A percentile compares a stretch with the other conserved stretches of the same genome.
Conservation (phyloP, 179 eudicot genomes). For the Vitellaria paradoxa region DNA sequence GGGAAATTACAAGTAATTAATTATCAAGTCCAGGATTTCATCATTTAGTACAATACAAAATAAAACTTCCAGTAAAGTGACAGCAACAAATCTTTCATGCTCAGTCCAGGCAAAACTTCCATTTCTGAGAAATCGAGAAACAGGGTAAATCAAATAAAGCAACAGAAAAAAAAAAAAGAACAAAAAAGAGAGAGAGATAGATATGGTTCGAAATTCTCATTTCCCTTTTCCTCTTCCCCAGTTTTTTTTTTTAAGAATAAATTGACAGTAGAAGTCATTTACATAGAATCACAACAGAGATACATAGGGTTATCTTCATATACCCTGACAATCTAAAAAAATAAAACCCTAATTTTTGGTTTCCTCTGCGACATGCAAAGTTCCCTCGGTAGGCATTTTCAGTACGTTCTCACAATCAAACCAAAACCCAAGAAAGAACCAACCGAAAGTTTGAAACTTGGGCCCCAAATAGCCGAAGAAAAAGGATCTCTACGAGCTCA, state of each 20-base stretch:
- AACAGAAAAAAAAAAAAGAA: not conserved
- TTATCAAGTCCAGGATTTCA: not conserved
- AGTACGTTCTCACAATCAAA: not conserved
- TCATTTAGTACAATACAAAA: not conserved
- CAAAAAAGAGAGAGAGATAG: too few species aligned
- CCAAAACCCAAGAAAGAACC: not conserved
- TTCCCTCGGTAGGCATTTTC: not conserved
- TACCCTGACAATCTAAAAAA: not conserved
- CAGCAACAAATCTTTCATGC: not conserved
- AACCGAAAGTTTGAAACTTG: not conserved
- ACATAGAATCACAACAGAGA: not conserved
- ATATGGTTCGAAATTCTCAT: not conserved
- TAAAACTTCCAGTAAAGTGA: not conserved
- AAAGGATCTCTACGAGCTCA: constrained; percentile 3
- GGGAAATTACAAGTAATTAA: not conserved
- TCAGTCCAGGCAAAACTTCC: not conserved
- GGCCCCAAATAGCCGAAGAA: not conserved
- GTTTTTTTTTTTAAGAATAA: not conserved
- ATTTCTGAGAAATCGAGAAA: not conserved
- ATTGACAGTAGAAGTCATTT: too few species aligned
- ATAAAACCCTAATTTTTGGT: constrained; percentile 6
- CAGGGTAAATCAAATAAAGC: not conserved
- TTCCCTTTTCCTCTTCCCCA: not conserved
- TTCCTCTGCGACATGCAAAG: not conserved
- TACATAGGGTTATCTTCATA: not conserved